phyloP scores from a whole-genome alignment of 441 rosid genomes.

The Populus tomentosa region DNA sequence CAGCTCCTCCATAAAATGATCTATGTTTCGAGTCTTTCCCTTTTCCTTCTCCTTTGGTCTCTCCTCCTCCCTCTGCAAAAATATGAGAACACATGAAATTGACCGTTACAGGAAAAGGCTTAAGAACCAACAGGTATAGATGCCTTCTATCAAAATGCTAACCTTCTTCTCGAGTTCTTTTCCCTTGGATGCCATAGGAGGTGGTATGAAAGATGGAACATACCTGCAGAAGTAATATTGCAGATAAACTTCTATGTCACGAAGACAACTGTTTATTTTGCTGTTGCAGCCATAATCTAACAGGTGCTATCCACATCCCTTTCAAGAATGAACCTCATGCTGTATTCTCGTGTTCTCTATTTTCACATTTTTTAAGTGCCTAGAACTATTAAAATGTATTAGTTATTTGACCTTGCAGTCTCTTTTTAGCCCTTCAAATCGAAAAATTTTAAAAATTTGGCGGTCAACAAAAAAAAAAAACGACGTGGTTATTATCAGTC shows the following conservation, averaged over 20 bases:
- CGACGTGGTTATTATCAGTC: background rate
- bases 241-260: conserved; percentile 42
- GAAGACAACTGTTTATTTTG: conserved; percentile 11
- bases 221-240: conserved; percentile 62
- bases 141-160: conserved; percentile 15
- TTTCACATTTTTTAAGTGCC: conserved; percentile 2
- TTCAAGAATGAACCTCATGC: background rate
- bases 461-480: background rate
- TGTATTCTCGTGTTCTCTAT: background rate
- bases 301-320: background rate
- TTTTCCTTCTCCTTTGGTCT: conserved; percentile 77
- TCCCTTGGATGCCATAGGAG: conserved; percentile 86
- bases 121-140: background rate
- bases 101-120: conserved; percentile 14
- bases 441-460: background rate
- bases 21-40: conserved; percentile 89
- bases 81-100: conserved; percentile 13
- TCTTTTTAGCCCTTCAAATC: background rate
- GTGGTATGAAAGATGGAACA: conserved; percentile 98
- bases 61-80: conserved; percentile 73
- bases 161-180: conserved; percentile 92
- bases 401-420: background rate
- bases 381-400: background rate
- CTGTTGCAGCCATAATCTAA: conserved; percentile 5
- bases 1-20: conserved; percentile 96